Conservation (phyloP, 257 asterid species). For the Asclepias syriaca region DNA sequence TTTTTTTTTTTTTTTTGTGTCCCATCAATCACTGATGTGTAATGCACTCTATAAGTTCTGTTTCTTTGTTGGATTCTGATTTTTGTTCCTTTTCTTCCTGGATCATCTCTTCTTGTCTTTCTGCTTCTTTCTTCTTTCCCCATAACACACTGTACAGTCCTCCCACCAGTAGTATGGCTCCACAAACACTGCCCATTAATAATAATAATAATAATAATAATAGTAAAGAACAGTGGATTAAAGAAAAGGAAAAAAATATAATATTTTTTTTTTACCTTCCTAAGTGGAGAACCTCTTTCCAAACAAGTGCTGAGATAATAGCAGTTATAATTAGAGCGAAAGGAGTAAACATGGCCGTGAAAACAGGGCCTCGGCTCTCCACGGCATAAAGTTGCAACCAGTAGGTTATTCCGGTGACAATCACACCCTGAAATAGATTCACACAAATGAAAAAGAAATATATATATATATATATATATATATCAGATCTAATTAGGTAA, state of each 20-base stretch:
- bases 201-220: neutral
- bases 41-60: slow-evolving; percentile 19
- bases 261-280: slow-evolving; percentile 52
- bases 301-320: slow-evolving; percentile 38
- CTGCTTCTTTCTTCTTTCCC: slow-evolving; percentile 55
- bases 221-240: too few species aligned
- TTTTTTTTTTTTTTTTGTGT: neutral
- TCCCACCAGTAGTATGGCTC: slow-evolving; percentile 44
- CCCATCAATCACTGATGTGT: slow-evolving; percentile 19
- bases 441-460: too few species aligned
- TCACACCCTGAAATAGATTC: slow-evolving; percentile 44
- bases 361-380: slow-evolving; percentile 65
- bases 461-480: too few species aligned
- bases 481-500: neutral
- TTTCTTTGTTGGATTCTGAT: slow-evolving; percentile 24
- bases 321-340: slow-evolving; percentile 52
- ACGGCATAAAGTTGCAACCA: slow-evolving; percentile 55
- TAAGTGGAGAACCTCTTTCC: slow-evolving; percentile 45
- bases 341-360: slow-evolving; percentile 53
- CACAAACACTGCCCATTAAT: slow-evolving; percentile 41
- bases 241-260: neutral
- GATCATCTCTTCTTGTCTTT: slow-evolving; percentile 8
- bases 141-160: slow-evolving; percentile 56
- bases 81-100: slow-evolving; percentile 15
- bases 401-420: slow-evolving; percentile 52